Conservation (phyloP, 2,329 filamentous ascomycete species). For the Cladophialophora bantiana region DNA sequence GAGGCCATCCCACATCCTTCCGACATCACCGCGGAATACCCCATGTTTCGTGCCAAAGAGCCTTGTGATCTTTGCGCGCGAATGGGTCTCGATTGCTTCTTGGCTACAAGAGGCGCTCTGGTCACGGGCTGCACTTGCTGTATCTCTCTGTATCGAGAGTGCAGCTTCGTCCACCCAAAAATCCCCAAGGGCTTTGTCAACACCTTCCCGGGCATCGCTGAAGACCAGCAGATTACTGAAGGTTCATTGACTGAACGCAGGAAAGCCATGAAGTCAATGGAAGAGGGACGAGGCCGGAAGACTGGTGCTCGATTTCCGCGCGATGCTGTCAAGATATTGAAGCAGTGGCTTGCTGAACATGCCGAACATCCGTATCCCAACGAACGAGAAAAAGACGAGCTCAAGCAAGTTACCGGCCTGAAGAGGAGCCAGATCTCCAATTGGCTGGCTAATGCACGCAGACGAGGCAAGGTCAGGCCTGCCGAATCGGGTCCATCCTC, state of each 20-base stretch:
- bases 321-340: slow-evolving; percentile 79
- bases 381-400: slow-evolving; percentile 81
- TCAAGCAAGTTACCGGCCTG: slow-evolving; percentile 80
- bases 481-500: slow-evolving; percentile 64
- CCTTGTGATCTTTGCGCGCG: slow-evolving; percentile 55
- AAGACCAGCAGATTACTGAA: slow-evolving; percentile 46
- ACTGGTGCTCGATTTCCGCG: slow-evolving; percentile 78
- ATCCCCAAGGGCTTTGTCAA: slow-evolving; percentile 52
- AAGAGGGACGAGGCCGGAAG: slow-evolving; percentile 61
- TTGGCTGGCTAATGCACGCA: slow-evolving; percentile 89
- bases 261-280: slow-evolving; percentile 50
- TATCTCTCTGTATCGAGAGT: slow-evolving; percentile 56
- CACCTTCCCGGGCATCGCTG: slow-evolving; percentile 53
- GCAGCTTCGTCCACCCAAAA: slow-evolving; percentile 55
- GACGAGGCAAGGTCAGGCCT: slow-evolving; percentile 77
- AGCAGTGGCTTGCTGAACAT: slow-evolving; percentile 83
- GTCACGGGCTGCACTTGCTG: slow-evolving; percentile 57
- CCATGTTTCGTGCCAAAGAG: slow-evolving; percentile 54
- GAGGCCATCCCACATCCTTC: slow-evolving; percentile 39
- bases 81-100: slow-evolving; percentile 57
- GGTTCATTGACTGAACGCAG: slow-evolving; percentile 50
- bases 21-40: slow-evolving; percentile 46
- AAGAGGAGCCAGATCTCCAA: slow-evolving; percentile 86
- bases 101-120: slow-evolving; percentile 53
- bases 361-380: slow-evolving; percentile 85